Percentiles rank a stretch among this genome's conserved stretches.
These are phyloP conservation scores for Trifolium repens DNA, from an alignment of 306 rosid species.

Conservation along the genomic window DNA sequence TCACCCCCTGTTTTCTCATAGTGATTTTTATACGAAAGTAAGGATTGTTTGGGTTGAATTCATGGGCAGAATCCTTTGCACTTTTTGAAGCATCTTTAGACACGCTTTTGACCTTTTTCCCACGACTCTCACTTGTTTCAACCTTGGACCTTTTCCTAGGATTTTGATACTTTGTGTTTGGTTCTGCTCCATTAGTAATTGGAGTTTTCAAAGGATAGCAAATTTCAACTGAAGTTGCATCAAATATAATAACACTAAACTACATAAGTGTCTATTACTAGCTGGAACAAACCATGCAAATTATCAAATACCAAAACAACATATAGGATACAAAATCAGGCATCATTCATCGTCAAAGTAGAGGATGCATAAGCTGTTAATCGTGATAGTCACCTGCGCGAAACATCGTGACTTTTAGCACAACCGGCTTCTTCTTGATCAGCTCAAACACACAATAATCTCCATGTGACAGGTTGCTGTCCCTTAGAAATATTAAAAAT, in stretches of 20 bases:
- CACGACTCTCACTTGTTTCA: not conserved
- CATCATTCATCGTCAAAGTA: not conserved
- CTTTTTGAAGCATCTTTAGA: not conserved
- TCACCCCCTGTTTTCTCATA: constrained; percentile 5
- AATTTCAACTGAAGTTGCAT: constrained; percentile 41
- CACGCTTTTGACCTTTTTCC: not conserved
- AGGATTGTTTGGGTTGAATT: constrained; percentile 29
- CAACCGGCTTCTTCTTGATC: constrained; percentile 18
- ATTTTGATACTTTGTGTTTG: not conserved
- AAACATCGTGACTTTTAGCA: constrained; percentile 37
- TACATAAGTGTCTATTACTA: not conserved
- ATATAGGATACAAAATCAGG: not conserved
- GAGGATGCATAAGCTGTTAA: not conserved
- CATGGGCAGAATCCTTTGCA: not conserved
- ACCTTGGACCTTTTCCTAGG: not conserved
- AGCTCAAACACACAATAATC: constrained; percentile 51
- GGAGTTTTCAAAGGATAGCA: constrained; percentile 29
- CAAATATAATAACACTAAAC: constrained; percentile 46
- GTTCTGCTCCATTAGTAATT: not conserved
- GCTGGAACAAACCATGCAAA: not conserved
- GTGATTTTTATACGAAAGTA: constrained; percentile 25
- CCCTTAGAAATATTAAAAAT: constrained; percentile 1
- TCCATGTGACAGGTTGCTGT: constrained; percentile 18
- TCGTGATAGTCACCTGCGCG: not conserved
- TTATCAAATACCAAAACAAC: not conserved